A percentile compares a stretch with the other conserved stretches of the same genome.
Conservation (phyloP, 208 protist genomes). For the Acanthamoeba rhysodes region DNA sequence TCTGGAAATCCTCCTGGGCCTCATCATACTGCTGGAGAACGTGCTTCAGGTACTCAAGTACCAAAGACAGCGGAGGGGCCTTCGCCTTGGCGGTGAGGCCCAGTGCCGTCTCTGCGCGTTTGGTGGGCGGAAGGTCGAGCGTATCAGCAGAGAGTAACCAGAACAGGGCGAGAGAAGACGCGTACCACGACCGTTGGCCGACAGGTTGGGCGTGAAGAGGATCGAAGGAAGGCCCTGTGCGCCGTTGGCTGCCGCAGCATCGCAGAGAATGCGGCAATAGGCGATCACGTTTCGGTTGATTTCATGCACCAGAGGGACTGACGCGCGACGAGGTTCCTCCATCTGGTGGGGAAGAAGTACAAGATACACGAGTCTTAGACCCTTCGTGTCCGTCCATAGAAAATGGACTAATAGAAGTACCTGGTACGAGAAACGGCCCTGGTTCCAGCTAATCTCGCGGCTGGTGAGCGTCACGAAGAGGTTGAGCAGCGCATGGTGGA, state of each 20-base stretch:
- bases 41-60: constrained; percentile 64
- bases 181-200: neutral
- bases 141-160: neutral
- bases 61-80: constrained; percentile 9
- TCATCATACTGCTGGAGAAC: constrained; percentile 58
- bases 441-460: constrained; percentile 11
- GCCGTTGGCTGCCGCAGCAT: neutral
- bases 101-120: constrained; percentile 7
- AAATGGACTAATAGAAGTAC: neutral
- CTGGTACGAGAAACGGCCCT: neutral
- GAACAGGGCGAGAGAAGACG: neutral
- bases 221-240: constrained; percentile 30
- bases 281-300: constrained; percentile 68
- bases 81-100: constrained; percentile 13
- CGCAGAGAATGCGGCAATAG: constrained; percentile 68
- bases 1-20: constrained; percentile 48
- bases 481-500: constrained; percentile 74
- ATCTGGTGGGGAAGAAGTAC: neutral
- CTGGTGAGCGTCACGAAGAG: constrained; percentile 37
- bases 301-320: constrained; percentile 1
- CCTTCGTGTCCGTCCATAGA: no score
- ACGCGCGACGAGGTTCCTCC: constrained; percentile 17
- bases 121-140: neutral
- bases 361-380: neutral
- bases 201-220: constrained; percentile 60